Base-by-base conservation (phyloP, 2,329 filamentous ascomycete genomes). In the Pleoardoris graminearum region DNA sequence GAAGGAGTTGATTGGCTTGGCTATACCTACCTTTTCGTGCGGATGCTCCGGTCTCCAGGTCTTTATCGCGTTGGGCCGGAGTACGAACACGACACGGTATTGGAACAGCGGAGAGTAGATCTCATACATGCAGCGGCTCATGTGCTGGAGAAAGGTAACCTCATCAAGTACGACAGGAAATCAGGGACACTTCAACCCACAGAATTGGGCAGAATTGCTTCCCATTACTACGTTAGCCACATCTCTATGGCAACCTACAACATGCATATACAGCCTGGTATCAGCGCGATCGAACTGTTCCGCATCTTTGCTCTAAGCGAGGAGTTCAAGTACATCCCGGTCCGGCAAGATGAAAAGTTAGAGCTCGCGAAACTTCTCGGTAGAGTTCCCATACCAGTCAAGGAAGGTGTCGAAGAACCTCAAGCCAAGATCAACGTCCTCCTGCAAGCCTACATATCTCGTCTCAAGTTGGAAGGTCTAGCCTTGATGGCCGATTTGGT, bases 1-100 rank as follows among this genome's bases (percentile, higher is more conserved):
- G 94, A 99, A 69, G 94, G 89, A 62, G 94, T 99, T n/a, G 92
- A 99, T 70, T 99, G 94, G 94, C 84, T 99, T 29, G 93, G 94
- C 11, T 99, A 99, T 74, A 97, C 93, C 0, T 99, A 99, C 72
- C 85, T 99, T 16, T 99, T 96, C 68, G 91, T 99, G 49, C 89
- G 94, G 44, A 99, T 99, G 94, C 83, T 99, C 57, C 87, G 94
- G 25, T 97, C 93, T 2, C 94, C 94, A 30, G 93, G 91, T 0
- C 78, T 99, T 11, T 99, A 99, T 71, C 93, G 94, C 68, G 94
- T 99, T 45, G 94, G 94, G 4, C 86, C 92, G 10, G 95, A 99
- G 65, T 99, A 97, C 64, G 91, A 96, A 65, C 87, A 95, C 50
- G 94, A 99, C 61, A 89, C 89, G 44, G 88, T 89, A 1, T 77